phyloP scores from a whole-genome alignment of 73 alveolate species.

The Breviolum minutum region DNA sequence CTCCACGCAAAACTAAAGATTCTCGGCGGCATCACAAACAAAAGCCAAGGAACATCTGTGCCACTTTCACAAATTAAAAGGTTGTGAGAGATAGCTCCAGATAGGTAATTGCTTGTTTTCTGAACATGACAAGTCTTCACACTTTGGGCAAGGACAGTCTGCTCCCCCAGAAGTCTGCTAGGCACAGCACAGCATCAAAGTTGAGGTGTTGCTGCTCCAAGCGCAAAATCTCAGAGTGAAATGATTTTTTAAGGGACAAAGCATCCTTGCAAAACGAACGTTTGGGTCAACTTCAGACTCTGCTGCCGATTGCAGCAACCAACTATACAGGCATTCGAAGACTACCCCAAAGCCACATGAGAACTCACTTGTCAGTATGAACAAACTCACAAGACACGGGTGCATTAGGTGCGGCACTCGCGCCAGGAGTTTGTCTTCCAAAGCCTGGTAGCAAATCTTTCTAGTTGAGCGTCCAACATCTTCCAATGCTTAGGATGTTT shows the following conservation, averaged over 20 bases:
- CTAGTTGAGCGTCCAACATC: neutral
- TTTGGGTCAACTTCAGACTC: too few relatives aligned
- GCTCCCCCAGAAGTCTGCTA: neutral
- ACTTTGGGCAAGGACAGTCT: too few relatives aligned
- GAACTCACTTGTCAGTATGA: too few relatives aligned
- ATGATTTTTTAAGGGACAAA: neutral
- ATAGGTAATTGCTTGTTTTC: too few relatives aligned
- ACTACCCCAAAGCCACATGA: neutral
- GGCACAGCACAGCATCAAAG: slow-evolving; percentile 22
- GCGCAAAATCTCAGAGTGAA: neutral
- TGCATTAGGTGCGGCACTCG: neutral
- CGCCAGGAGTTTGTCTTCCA: slow-evolving; percentile 14
- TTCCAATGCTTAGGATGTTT: neutral
- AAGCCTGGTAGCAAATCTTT: neutral
- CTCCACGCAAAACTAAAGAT: neutral
- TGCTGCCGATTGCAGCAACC: neutral
- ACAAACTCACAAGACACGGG: neutral
- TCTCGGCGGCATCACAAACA: neutral
- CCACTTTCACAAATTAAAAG: too few relatives aligned
- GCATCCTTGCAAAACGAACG: too few relatives aligned
- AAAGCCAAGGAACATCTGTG: too few relatives aligned
- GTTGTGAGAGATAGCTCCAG: neutral
- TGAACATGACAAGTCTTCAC: too few relatives aligned
- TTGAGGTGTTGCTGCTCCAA: slow-evolving; percentile 72
- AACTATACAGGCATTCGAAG: too few relatives aligned